Conservation (phyloP, 306 rosid species). For the Rubus idaeus region DNA sequence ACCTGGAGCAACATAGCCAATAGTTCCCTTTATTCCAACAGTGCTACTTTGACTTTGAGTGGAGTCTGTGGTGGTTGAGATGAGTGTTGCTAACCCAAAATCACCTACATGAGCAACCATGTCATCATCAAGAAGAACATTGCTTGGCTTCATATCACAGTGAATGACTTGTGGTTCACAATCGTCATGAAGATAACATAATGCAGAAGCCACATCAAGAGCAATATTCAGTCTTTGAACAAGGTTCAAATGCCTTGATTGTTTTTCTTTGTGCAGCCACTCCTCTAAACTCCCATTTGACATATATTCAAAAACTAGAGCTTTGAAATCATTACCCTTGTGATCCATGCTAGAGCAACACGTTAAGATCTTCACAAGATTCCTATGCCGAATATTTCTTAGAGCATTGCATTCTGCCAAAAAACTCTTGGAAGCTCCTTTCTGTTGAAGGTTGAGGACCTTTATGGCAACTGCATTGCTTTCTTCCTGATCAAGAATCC, state of each 20-base stretch:
- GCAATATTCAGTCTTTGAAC: conserved; percentile 31
- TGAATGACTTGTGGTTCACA: conserved; percentile 39
- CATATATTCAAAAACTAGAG: conserved; percentile 40
- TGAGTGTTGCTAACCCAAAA: conserved; percentile 39
- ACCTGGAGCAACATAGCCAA: conserved; percentile 34
- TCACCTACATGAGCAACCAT: conserved; percentile 40
- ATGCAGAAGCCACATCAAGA: conserved; percentile 39
- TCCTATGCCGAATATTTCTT: conserved; percentile 35
- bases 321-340: conserved; percentile 40
- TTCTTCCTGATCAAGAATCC: conserved; percentile 23
- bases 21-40: conserved; percentile 20
- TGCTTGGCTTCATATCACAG: conserved; percentile 44
- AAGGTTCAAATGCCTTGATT: conserved; percentile 23
- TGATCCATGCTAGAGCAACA: conserved; percentile 31
- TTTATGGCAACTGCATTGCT: conserved; percentile 30
- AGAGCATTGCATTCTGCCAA: conserved; percentile 39
- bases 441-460: conserved; percentile 40
- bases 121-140: conserved; percentile 35
- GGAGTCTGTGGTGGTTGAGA: not conserved
- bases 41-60: conserved; percentile 22
- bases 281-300: conserved; percentile 34
- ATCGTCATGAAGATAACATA: conserved; percentile 36
- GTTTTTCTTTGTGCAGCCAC: conserved; percentile 27
- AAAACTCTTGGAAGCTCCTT: conserved; percentile 43
- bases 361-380: conserved; percentile 48